phyloP scores from a whole-genome alignment of 2,329 filamentous ascomycete genomes.

The Apiospora kogelbergensis region DNA sequence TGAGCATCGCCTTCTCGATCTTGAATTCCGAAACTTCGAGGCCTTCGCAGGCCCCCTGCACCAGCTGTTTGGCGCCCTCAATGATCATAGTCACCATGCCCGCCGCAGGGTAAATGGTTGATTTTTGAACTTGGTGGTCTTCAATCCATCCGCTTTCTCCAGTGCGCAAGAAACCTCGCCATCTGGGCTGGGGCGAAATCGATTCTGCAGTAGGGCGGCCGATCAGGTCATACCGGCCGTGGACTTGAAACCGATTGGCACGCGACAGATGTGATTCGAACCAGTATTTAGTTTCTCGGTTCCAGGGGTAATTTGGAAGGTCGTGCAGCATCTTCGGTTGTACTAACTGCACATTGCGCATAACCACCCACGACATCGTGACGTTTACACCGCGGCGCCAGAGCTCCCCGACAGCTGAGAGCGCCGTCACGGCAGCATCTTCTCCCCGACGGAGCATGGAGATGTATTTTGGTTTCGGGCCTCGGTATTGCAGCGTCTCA shows the following conservation, averaged over 20 bases:
- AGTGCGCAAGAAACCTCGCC: conserved; percentile 49
- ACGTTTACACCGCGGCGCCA: conserved; percentile 21
- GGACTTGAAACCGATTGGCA: conserved; percentile 43
- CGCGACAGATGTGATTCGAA: conserved; percentile 49
- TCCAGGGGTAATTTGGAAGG: conserved; percentile 55
- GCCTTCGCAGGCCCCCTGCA: conserved; percentile 27
- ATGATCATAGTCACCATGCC: conserved; percentile 51
- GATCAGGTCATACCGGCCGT: conserved; percentile 50
- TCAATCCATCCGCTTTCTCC: conserved; percentile 52
- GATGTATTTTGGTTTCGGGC: conserved; percentile 17
- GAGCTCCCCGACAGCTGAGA: conserved; percentile 20
- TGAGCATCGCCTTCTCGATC: conserved; percentile 51
- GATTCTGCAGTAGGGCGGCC: conserved; percentile 46
- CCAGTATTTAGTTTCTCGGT: conserved; percentile 53
- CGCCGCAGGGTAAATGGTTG: conserved; percentile 50
- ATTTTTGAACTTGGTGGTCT: conserved; percentile 51
- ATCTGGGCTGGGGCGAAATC: conserved; percentile 45
- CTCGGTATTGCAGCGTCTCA: conserved; percentile 17
- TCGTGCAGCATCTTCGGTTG: conserved; percentile 36
- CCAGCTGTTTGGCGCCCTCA: conserved; percentile 45
- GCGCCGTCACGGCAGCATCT: conserved; percentile 18
- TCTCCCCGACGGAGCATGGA: conserved; percentile 19
- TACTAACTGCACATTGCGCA: conserved; percentile 17
- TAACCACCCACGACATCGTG: conserved; percentile 21
- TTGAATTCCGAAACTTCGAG: conserved; percentile 46